Base-by-base conservation (phyloP, 139 green algal genomes). In the Auxenochlorella pyrenoidosa region DNA sequence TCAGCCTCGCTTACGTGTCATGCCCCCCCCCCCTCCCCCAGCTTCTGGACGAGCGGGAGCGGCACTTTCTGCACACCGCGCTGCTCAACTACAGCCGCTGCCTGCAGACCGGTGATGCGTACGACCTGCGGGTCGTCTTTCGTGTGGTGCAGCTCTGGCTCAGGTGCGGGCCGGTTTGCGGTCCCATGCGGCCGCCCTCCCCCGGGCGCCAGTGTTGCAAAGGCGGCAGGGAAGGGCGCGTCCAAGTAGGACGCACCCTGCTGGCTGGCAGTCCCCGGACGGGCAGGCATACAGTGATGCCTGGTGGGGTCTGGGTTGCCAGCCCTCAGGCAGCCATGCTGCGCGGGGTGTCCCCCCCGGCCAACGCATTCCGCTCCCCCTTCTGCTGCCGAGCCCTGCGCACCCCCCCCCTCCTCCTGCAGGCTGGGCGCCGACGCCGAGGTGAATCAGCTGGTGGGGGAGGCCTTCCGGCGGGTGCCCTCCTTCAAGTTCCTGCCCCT, bases 401-500 rank as follows among this genome's bases (percentile, higher is more conserved):
- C n/a, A n/a, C n/a, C n/a, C n/a, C n/a, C n/a, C n/a, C n/a, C n/a
- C n/a, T n/a, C n/a, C n/a, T n/a, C n/a, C n/a, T 32, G 51, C 77
- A 85, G 87, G 76, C 80, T 90, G 68, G 79, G 76, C 13, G 41
- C 44, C 2, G 73, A 93, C 41, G 13, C 26, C 10, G 51, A 75
- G 26, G 87, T 94, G 60, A 94, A 92, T 59, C 38, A 43, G 4
- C 70, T 80, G 75, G 72, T 97, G 68, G 82, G 70, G 10, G 32
- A 41, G 1, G 85, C 81, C 30, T 87, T 97, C 22, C n/a, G 73
- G 19, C n/a, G 90, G 65, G 90, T 95, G 18, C 95, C 97, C 18
- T 95, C 93, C 44, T 84, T 94, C 91, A 99, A 99, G 90, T 97
- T 99, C 88, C 89, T 99, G 68, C 94, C 95, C 2, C 92, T 99